Evolutionary conservation across 2,329 filamentous ascomycete species (phyloP).

Genomic region (Ustulina deusta): DNA sequence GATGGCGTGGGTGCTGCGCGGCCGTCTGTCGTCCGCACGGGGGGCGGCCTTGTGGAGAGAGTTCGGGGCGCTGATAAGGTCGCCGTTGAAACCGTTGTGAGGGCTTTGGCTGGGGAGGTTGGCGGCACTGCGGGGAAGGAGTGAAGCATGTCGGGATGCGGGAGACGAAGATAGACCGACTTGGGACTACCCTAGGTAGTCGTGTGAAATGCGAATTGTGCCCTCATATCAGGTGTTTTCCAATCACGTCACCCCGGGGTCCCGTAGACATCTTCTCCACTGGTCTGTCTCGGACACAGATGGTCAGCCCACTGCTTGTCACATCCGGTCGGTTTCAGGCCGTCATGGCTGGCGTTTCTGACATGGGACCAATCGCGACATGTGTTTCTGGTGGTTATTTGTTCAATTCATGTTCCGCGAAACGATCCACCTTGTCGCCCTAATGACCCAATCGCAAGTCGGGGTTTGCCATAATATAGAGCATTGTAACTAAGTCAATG

Average conservation of each 20-base stretch:
- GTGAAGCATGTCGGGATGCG: neutral
- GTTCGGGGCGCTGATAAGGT: conserved; percentile 31
- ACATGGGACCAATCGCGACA: no score
- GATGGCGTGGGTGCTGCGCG: conserved; percentile 13
- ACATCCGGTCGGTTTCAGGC: neutral
- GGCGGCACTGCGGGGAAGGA: neutral
- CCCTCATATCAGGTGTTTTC: neutral
- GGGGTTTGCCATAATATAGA: no score
- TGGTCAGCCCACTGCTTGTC: neutral
- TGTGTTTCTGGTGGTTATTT: no score
- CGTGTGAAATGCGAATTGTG: neutral
- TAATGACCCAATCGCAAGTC: no score
- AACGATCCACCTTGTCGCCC: no score
- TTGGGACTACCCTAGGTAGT: neutral
- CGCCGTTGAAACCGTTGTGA: conserved; percentile 28
- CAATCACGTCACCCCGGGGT: no score
- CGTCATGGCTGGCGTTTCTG: neutral
- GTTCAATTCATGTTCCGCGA: no score
- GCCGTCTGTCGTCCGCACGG: conserved; percentile 10
- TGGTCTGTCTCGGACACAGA: neutral
- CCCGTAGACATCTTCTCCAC: neutral
- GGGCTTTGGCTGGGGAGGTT: conserved; percentile 23
- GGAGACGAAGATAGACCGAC: neutral
- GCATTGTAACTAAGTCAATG: no score
- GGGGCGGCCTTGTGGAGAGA: conserved; percentile 18